These are phyloP conservation scores for Diplodia intermedia DNA, from an alignment of 2,329 filamentous ascomycete genomes.

Conservation along the genomic window DNA sequence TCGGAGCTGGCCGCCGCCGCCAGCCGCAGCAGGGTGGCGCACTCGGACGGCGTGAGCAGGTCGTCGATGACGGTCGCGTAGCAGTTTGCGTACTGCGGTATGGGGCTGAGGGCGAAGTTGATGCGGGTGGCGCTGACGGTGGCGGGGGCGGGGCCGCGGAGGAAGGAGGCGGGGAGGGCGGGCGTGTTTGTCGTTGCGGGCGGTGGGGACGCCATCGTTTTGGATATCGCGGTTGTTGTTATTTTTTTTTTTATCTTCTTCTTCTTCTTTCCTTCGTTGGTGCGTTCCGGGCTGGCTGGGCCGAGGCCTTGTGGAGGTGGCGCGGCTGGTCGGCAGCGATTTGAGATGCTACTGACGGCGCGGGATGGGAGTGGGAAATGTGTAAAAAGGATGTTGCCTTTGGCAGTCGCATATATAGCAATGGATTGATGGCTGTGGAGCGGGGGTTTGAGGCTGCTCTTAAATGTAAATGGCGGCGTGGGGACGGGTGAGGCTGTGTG, in stretches of 20 bases:
- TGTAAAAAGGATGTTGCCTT: neutral
- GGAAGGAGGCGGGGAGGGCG: constrained; percentile 55
- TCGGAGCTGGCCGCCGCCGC: constrained; percentile 37
- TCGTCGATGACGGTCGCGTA: constrained; percentile 71
- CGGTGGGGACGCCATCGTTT: neutral
- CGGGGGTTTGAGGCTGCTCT: neutral
- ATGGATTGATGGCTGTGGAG: neutral
- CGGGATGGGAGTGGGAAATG: neutral
- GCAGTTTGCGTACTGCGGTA: constrained; percentile 58
- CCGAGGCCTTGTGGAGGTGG: neutral
- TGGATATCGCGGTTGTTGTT: neutral
- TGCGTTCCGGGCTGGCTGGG: neutral
- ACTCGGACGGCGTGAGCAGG: constrained; percentile 69
- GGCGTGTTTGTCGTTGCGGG: neutral
- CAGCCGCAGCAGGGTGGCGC: constrained; percentile 48
- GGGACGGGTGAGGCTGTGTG: constrained; percentile 6
- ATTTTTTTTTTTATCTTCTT: neutral
- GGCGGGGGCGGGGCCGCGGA: constrained; percentile 52
- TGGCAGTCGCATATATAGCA: neutral
- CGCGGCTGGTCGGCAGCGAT: neutral
- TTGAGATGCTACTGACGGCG: neutral
- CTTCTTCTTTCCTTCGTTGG: neutral
- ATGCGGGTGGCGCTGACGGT: constrained; percentile 59
- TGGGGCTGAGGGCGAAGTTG: constrained; percentile 56
- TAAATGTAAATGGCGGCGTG: neutral